Conservation (phyloP, 371 early-diverging fungal genomes). For the Homolaphlyctis polyrhiza region DNA sequence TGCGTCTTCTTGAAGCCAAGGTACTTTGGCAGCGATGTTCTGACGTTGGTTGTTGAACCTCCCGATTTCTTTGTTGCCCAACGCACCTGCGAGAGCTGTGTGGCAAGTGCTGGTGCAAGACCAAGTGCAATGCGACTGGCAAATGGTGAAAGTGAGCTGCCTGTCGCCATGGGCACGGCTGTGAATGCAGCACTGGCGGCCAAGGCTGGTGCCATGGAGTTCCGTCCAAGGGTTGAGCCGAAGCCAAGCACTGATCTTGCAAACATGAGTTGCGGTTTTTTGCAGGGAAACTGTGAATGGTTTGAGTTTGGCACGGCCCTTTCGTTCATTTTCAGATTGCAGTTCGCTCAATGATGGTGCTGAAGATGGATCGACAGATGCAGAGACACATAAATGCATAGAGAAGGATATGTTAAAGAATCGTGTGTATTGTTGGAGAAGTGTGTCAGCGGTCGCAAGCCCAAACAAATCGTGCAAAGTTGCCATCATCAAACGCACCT, state of each 20-base stretch:
- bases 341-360: not conserved
- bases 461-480: not conserved
- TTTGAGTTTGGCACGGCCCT: too few species aligned
- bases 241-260: not conserved
- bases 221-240: not conserved
- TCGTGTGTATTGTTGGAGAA: too few species aligned
- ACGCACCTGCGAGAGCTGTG: conserved; percentile 59
- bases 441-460: not conserved
- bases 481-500: conserved; percentile 21
- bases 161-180: not conserved
- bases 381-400: not conserved
- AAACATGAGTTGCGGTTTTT: too few species aligned
- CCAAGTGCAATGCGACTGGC: too few species aligned
- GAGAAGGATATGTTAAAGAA: not conserved
- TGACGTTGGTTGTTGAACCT: conserved; percentile 87
- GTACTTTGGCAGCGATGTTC: conserved; percentile 91
- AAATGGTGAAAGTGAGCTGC: not conserved
- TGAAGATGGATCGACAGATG: not conserved
- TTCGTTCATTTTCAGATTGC: not conserved
- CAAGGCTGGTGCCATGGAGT: not conserved
- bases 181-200: not conserved
- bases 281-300: too few species aligned
- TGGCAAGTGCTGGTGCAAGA: too few species aligned
- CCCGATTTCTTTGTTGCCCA: conserved; percentile 90
- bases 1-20: conserved; percentile 89